Conservation (phyloP, 2,329 filamentous ascomycete species). For the Hypoxylon sp. region DNA sequence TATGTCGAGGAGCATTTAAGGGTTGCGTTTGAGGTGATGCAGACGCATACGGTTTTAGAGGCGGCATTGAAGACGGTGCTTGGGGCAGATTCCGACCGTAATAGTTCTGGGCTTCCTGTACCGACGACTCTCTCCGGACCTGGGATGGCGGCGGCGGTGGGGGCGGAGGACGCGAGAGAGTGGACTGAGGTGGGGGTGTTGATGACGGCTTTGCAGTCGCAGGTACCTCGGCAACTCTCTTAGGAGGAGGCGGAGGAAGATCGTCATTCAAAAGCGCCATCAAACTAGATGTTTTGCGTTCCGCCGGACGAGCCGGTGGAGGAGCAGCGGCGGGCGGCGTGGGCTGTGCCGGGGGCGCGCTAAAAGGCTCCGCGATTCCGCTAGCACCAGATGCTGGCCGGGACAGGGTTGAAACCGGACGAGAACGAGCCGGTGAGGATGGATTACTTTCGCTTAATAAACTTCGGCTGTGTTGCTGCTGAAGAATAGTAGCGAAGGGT, state of each 20-base stretch:
- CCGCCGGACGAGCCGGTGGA: constrained; percentile 59
- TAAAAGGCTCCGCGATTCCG: constrained; percentile 53
- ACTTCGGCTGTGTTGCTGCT: constrained; percentile 59
- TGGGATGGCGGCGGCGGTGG: constrained; percentile 60
- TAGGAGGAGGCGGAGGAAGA: constrained; percentile 63
- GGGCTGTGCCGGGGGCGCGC: constrained; percentile 56
- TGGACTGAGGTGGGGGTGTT: constrained; percentile 66
- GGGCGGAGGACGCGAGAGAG: constrained; percentile 59
- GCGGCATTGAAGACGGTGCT: constrained; percentile 65
- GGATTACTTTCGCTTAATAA: constrained; percentile 60
- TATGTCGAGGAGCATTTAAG: constrained; percentile 62
- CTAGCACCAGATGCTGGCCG: constrained; percentile 53
- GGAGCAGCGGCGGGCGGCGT: constrained; percentile 60
- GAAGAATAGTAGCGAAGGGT: constrained; percentile 57
- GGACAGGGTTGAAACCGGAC: constrained; percentile 53
- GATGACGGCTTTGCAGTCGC: constrained; percentile 61
- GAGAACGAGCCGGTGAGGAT: constrained; percentile 58
- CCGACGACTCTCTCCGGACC: constrained; percentile 62
- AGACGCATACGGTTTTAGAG: constrained; percentile 68
- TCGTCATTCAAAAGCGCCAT: constrained; percentile 76
- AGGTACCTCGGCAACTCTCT: constrained; percentile 66
- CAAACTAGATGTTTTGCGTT: constrained; percentile 74
- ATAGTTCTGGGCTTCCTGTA: constrained; percentile 61
- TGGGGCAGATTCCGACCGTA: constrained; percentile 61
- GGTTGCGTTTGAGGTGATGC: constrained; percentile 68